phyloP scores from a whole-genome alignment of 2,329 filamentous ascomycete species.

The Stachybotrys elegans region DNA sequence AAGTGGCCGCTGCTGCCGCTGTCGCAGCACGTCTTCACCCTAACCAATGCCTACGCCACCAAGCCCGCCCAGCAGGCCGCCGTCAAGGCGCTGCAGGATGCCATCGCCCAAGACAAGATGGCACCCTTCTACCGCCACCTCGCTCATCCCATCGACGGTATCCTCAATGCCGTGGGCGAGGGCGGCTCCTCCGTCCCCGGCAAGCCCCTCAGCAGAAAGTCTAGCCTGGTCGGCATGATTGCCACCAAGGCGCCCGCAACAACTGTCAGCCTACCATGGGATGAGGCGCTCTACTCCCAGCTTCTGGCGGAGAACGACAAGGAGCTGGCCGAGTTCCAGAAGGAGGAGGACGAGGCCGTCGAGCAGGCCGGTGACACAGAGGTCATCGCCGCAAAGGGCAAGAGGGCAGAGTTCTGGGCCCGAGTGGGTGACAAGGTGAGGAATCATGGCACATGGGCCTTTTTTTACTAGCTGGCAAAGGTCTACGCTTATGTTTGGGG shows the following conservation, averaged over 20 bases:
- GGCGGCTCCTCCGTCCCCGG: constrained; percentile 41
- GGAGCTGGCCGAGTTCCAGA: constrained; percentile 71
- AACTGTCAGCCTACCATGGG: constrained; percentile 75
- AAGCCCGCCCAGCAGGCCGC: constrained; percentile 63
- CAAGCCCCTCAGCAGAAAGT: constrained; percentile 62
- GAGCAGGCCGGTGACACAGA: constrained; percentile 97
- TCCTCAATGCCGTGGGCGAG: constrained; percentile 73
- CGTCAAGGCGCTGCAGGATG: constrained; percentile 72
- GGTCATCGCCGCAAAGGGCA: constrained; percentile 85
- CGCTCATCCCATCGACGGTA: constrained; percentile 74
- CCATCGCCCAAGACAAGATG: constrained; percentile 80
- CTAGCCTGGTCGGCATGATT: constrained; percentile 68
- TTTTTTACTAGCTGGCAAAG: too few relatives aligned
- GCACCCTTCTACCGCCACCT: constrained; percentile 81
- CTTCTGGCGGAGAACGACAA: constrained; percentile 72
- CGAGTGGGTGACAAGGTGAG: constrained; percentile 90
- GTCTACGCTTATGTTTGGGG: too few relatives aligned
- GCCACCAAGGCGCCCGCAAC: constrained; percentile 62
- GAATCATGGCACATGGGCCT: not conserved
- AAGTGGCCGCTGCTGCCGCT: constrained; percentile 79
- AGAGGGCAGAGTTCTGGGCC: constrained; percentile 94
- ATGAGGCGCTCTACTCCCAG: constrained; percentile 78
- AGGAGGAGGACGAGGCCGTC: constrained; percentile 87
- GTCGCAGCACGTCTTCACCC: constrained; percentile 79
- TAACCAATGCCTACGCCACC: constrained; percentile 73